Evolutionary conservation across 2,329 filamentous ascomycete species (phyloP), one percentile per base, ranked within the genome.

Genomic region (Macrophomina pseudophaseolina): DNA sequence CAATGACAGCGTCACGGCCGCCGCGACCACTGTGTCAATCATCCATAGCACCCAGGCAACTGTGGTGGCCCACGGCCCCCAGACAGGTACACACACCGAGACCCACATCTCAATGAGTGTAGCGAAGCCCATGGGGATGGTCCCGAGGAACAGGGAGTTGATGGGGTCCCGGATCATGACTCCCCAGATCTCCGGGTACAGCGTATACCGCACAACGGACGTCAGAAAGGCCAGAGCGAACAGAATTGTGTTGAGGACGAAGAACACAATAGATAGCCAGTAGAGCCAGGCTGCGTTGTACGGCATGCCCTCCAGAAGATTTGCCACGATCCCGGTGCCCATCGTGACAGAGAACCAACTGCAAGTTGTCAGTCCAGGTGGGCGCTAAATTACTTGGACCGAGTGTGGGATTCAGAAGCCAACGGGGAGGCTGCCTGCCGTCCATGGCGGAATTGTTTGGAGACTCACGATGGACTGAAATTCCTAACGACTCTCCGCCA

Each of bases 311-410:
- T 86, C 80, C n/a, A 90, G 80, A 42, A 90, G 79, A 58, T 89
- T 85, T 1, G 86, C 84, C n/a, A 88, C 83, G 51, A 90, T 86
- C 32, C 88, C 88, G 0, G 88, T 90, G 30, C 88, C 88, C 88
- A 91, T 72, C 44, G 69, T 72, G 28, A 72, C 67, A n/a, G 68
- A 64, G 53, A 69, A 70, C 69, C 65, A 66, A 8, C 59, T 65
- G 40, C 14, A 5, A 9, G 28, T 2, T 48, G 40, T 66, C n/a
- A 66, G 54, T 18, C 9, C 9, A 8, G 16, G 5, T 32, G 7
- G n/a, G 12, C 23, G 23, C 42, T 16, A n/a, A 9, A 44, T n/a
- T 5, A 18, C 32, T 48, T 48, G 1, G 16, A 12, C 5, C 7
- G 23, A 48, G 7, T 32, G 11, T 18, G 56, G 7, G 28, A 16